These are phyloP conservation scores for Thymus mandschuricus DNA, from an alignment of 257 asterid genomes.

Conservation along the genomic window DNA sequence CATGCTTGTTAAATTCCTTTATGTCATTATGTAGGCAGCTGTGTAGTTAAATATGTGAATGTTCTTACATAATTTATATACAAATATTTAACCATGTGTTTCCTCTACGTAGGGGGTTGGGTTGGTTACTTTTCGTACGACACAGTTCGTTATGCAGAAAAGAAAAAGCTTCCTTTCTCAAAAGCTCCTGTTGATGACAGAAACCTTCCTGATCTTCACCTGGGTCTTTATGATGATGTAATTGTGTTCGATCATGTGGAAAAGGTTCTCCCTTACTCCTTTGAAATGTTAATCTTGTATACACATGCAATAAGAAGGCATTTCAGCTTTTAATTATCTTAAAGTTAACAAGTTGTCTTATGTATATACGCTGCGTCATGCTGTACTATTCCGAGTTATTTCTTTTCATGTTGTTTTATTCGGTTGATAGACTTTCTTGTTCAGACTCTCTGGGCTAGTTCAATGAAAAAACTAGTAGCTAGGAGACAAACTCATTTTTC, in stretches of 20 bases:
- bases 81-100: slow-evolving; percentile 26
- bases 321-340: slow-evolving; percentile 9
- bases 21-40: background rate
- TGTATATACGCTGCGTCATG: slow-evolving; percentile 20
- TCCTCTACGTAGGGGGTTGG: slow-evolving; percentile 89
- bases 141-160: slow-evolving; percentile 91
- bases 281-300: slow-evolving; percentile 8
- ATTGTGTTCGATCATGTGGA: slow-evolving; percentile 98
- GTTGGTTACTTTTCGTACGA: slow-evolving; percentile 98
- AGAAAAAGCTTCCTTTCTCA: slow-evolving; percentile 84
- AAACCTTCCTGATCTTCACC: slow-evolving; percentile 91
- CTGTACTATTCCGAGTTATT: slow-evolving; percentile 10
- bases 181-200: slow-evolving; percentile 91
- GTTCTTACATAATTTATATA: background rate
- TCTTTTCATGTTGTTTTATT: slow-evolving; percentile 24
- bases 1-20: background rate
- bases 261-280: slow-evolving; percentile 58
- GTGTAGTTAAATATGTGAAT: slow-evolving; percentile 4
- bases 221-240: slow-evolving; percentile 93
- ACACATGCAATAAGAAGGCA: background rate
- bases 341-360: slow-evolving; percentile 23
- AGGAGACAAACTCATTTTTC: slow-evolving; percentile 18
- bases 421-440: slow-evolving; percentile 7
- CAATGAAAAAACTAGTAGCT: slow-evolving; percentile 3
- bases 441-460: slow-evolving; percentile 20